Evolutionary conservation across 192 early-diverging fungal species (phyloP).

Genomic region (Coemansia sp.): DNA sequence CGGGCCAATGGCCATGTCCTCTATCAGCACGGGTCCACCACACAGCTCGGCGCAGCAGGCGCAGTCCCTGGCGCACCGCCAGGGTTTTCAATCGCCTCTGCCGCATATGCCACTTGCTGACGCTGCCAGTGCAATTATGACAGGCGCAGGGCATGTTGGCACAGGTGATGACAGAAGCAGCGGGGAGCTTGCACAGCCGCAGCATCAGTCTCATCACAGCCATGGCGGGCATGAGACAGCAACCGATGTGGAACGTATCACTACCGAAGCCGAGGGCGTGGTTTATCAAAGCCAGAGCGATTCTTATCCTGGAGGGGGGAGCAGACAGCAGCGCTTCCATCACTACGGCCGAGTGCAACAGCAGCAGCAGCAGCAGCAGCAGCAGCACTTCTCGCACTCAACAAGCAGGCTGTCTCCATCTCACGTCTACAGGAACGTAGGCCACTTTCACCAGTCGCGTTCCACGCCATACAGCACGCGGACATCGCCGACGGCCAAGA

Average conservation of each 20-base stretch:
- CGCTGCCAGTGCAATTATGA: background rate
- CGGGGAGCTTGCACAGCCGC: conserved; percentile 5
- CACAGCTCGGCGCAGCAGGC: background rate
- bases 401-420: background rate
- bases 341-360: background rate
- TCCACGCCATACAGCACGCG: conserved; percentile 15
- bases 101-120: background rate
- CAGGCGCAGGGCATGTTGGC: background rate
- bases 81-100: background rate
- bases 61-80: background rate
- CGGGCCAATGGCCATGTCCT: background rate
- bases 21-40: background rate
- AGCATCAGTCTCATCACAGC: conserved; percentile 14
- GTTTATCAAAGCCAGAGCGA: conserved; percentile 3
- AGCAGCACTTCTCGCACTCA: conserved; percentile 1
- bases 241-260: conserved; percentile 3
- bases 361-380: background rate
- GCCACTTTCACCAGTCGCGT: conserved; percentile 12
- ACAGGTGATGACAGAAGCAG: conserved; percentile 5
- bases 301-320: background rate
- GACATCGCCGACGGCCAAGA: background rate
- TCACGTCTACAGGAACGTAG: background rate
- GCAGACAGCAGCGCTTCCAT: background rate
- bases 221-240: background rate
- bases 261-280: conserved; percentile 8